phyloP scores from a whole-genome alignment of 208 protist genomes.

The Crithidia thermophila region DNA sequence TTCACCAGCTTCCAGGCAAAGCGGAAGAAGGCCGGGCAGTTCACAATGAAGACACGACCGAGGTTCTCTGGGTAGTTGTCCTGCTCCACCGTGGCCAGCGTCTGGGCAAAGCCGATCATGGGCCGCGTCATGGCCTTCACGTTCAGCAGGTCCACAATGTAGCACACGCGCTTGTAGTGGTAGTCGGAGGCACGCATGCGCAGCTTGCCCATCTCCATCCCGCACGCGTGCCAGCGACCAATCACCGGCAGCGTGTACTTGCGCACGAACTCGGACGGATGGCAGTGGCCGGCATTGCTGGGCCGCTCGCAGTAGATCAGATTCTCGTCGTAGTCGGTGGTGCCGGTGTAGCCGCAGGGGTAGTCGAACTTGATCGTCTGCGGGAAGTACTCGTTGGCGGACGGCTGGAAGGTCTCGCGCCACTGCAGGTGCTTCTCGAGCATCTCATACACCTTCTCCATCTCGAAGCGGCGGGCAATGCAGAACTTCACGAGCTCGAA shows the following conservation, averaged over 20 bases:
- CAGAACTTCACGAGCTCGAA: slow-evolving; percentile 87
- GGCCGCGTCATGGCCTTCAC: slow-evolving; percentile 65
- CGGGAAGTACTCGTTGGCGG: slow-evolving; percentile 76
- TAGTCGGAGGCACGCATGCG: slow-evolving; percentile 58
- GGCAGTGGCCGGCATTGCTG: slow-evolving; percentile 63
- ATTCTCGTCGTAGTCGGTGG: slow-evolving; percentile 72
- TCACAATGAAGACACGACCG: slow-evolving; percentile 78
- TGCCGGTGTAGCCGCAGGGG: slow-evolving; percentile 70
- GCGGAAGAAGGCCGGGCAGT: slow-evolving; percentile 76
- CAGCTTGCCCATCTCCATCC: slow-evolving; percentile 69
- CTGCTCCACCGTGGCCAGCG: slow-evolving; percentile 72
- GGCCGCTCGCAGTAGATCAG: slow-evolving; percentile 87
- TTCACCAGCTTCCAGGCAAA: slow-evolving; percentile 79
- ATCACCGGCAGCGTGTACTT: slow-evolving; percentile 65
- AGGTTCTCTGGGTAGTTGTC: slow-evolving; percentile 90
- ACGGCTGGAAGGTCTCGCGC: slow-evolving; percentile 61
- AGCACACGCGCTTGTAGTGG: slow-evolving; percentile 70
- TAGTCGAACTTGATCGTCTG: slow-evolving; percentile 68
- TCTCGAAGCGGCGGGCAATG: slow-evolving; percentile 81
- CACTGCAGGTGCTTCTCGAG: slow-evolving; percentile 78
- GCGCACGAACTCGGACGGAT: slow-evolving; percentile 63
- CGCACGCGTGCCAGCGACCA: slow-evolving; percentile 66
- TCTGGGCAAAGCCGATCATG: slow-evolving; percentile 85
- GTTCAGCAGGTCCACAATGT: slow-evolving; percentile 71
- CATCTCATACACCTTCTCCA: slow-evolving; percentile 77